phyloP scores from a whole-genome alignment of 768 basidiomycete species.

The Amanita fuliginea region DNA sequence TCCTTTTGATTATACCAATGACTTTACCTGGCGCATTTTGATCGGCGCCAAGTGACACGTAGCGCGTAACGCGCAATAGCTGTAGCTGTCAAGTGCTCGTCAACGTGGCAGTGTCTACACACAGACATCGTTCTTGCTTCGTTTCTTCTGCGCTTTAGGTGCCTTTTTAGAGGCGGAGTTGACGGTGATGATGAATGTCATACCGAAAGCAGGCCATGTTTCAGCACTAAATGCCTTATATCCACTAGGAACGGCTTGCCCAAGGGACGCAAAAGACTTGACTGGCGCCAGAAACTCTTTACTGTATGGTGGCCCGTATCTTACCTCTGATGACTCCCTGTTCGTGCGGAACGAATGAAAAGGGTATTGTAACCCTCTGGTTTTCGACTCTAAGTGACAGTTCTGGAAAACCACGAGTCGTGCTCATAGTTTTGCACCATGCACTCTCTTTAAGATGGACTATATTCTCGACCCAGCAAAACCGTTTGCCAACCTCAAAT shows the following conservation, averaged over 20 bases:
- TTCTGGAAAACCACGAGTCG: not conserved
- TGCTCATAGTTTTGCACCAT: not conserved
- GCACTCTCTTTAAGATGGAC: not conserved
- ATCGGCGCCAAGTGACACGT: too few relatives aligned
- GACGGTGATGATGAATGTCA: constrained; percentile 10
- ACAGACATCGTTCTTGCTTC: constrained; percentile 18
- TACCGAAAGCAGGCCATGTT: constrained; percentile 1
- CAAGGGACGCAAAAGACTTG: not conserved
- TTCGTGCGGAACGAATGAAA: not conserved
- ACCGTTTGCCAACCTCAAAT: not conserved
- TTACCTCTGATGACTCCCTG: not conserved
- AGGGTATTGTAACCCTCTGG: not conserved
- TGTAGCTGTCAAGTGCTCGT: not conserved
- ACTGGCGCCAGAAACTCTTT: not conserved
- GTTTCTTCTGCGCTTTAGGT: constrained; percentile 20
- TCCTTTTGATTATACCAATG: constrained; percentile 88
- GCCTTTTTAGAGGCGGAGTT: constrained; percentile 11
- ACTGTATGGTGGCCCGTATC: not conserved
- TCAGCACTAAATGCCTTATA: not conserved
- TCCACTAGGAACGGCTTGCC: not conserved
- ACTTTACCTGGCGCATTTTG: too few relatives aligned
- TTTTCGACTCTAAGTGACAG: not conserved
- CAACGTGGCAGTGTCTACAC: not conserved
- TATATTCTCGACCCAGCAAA: not conserved
- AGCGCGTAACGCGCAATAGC: constrained; percentile 15